Evolutionary conservation across 2,329 filamentous ascomycete species (phyloP), one percentile per base, ranked within the genome.

Genomic region (Fusarium algeriense): DNA sequence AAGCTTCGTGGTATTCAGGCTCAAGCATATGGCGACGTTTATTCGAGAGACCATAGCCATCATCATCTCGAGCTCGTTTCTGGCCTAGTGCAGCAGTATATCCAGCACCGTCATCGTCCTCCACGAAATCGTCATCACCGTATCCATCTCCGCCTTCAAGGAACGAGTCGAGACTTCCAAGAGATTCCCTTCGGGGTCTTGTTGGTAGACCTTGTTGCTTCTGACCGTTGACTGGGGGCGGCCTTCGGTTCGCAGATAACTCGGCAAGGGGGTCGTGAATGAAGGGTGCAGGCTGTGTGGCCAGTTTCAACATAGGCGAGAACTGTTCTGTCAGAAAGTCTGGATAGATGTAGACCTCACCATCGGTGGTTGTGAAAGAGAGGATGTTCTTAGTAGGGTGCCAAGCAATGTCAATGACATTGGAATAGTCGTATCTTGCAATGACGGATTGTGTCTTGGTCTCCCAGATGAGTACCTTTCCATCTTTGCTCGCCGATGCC

Each of bases 61-160:
- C 92, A 20, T 90, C 83, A 5, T 86, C 85, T 23, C 83, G 83
- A 1, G 81, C 75, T 34, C 88, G 83, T 76, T 90, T 90, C 49
- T 82, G 82, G 35, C 83, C 81, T 14, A 77, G 79, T 38, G 85
- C 89, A 43, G 91, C 83, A 3, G 90, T 88, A 80, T 98, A 98
- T 44, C 95, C 96, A 37, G 94, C 95, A 14, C 95, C 95, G 78
- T 99, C 96, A 70, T 99, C 96, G 76, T 99, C 96, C 8, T 94
- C 90, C 3, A 99, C 93, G 79, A 98, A 99, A 70, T 94, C 93
- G 44, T 94, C 92, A 82, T 90, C 78, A 71, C 84, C 77, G 74
- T 85, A 81, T 76, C 88, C 78, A 19, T 83, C 83, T 1, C 89
- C 89, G 23, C 87, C 90, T 37, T 75, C 75, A 5, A 97, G 86